Evolutionary conservation across 1,139 yeast genomes (phyloP), one percentile per base, ranked within the genome.

Genomic region (Geotrichum candidum): DNA sequence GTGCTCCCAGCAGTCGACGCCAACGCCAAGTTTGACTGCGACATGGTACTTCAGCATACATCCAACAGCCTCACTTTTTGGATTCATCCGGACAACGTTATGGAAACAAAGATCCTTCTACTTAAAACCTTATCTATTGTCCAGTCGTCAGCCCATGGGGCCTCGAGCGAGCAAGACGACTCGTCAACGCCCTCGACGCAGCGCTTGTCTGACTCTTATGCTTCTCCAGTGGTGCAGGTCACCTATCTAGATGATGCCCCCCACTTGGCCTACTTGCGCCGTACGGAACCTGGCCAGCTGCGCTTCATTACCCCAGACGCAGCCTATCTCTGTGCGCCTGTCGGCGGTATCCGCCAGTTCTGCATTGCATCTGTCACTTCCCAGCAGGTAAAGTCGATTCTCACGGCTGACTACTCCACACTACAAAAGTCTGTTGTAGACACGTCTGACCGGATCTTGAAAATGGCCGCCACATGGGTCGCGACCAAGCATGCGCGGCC

Each of bases 261-360:
- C 18, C 9, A 9, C 48, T 41, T 10, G 9, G 23, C 48, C 48
- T n/a, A 41, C 23, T 41, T n/a, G 23, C 48, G 22, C 18, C 22
- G 45, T n/a, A 48, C 71, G 4, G 80, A 76, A 55, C 81, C 82
- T 0, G 80, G 80, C 15, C 73, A 75, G 61, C 31, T 69, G 2
- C 68, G 73, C 29, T 70, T 70, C 70, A 70, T 66, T 41, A 27
- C 58, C 18, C 23, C 54, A 31, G 22, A 56, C 58, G 57, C 65
- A 45, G 62, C 73, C 45, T 66, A 78, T n/a, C 68, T 82, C 51
- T 72, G 81, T 45, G 76, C 83, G n/a, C 84, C 85, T 1, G 75
- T 81, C 31, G 85, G 85, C 35, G 85, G 85, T 0, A 66, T 82
- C 41, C 75, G 85, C 54, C 80, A 81, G 64, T 77, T 79, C 59